Evolutionary conservation across 495 filamentous ascomycete species (phyloP).

Genomic region (Penicillium pancosmium): DNA sequence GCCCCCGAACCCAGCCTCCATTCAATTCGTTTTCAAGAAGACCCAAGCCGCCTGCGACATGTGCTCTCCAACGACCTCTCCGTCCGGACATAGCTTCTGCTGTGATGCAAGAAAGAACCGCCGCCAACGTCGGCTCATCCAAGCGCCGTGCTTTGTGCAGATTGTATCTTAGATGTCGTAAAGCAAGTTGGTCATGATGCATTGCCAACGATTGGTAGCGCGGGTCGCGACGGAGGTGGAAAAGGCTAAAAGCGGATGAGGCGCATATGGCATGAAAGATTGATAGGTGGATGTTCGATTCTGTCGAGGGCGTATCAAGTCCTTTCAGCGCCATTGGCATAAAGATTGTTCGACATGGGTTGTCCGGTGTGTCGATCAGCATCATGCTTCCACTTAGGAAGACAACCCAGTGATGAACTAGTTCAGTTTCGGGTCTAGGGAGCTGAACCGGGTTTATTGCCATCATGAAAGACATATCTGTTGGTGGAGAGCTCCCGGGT

Average conservation of each 20-base stretch:
- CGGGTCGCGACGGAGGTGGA: constrained; percentile 22
- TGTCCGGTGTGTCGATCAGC: constrained; percentile 28
- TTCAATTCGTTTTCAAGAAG: constrained; percentile 28
- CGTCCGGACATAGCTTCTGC: constrained; percentile 34
- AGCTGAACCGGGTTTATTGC: constrained; percentile 14
- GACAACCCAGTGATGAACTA: constrained; percentile 32
- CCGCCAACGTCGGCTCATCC: constrained; percentile 26
- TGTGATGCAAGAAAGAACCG: constrained; percentile 28
- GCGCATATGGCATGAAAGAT: constrained; percentile 37
- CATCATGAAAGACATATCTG: not conserved
- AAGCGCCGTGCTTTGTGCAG: constrained; percentile 19
- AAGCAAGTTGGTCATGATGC: constrained; percentile 28
- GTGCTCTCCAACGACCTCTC: constrained; percentile 29
- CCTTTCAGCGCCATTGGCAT: constrained; percentile 31
- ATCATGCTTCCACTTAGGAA: constrained; percentile 33
- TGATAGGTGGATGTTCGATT: constrained; percentile 28
- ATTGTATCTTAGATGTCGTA: constrained; percentile 26
- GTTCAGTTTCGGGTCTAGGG: constrained; percentile 25
- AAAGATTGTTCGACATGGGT: constrained; percentile 29
- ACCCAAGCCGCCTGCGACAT: constrained; percentile 29
- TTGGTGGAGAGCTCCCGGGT: not conserved
- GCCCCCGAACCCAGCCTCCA: constrained; percentile 23
- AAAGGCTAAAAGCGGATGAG: constrained; percentile 35
- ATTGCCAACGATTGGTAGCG: constrained; percentile 31
- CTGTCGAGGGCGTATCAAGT: constrained; percentile 13